These are phyloP conservation scores for Medakamo hakoo DNA, from an alignment of 139 green algal genomes.

Conservation along the genomic window DNA sequence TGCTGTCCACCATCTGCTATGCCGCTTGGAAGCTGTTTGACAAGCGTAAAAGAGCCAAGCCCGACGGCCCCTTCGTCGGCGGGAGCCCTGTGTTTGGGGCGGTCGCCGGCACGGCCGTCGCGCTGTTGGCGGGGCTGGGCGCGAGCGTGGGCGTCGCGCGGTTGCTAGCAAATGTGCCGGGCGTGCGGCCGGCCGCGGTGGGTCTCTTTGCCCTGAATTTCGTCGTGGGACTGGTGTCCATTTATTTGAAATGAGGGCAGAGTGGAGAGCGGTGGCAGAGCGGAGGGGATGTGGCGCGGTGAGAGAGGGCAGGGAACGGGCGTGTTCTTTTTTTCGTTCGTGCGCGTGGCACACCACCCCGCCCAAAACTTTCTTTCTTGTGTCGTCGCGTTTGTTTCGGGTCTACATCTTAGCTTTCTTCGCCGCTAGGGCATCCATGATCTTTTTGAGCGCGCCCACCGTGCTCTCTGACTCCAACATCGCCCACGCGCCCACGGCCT, in stretches of 20 bases:
- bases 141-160: not conserved
- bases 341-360: no score
- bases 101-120: constrained; percentile 31
- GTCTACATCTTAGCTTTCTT: constrained; percentile 10
- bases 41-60: constrained; percentile 34
- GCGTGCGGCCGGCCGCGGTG: not conserved
- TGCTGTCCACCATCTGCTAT: constrained; percentile 29
- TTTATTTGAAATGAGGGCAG: not conserved
- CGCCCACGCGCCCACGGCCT: constrained; percentile 45
- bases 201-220: not conserved
- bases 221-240: not conserved
- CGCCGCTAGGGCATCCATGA: constrained; percentile 40
- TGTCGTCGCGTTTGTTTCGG: not conserved
- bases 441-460: constrained; percentile 31
- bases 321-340: not conserved
- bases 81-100: constrained; percentile 55
- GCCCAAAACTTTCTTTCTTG: not conserved
- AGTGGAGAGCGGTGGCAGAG: not conserved
- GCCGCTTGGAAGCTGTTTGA: constrained; percentile 33
- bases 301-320: not conserved
- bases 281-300: not conserved
- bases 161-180: not conserved
- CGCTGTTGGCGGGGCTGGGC: constrained; percentile 19
- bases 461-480: constrained; percentile 30
- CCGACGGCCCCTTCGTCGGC: constrained; percentile 48